phyloP scores from a whole-genome alignment of 2,329 filamentous ascomycete genomes.

The Paraconiothyrium brasiliense region DNA sequence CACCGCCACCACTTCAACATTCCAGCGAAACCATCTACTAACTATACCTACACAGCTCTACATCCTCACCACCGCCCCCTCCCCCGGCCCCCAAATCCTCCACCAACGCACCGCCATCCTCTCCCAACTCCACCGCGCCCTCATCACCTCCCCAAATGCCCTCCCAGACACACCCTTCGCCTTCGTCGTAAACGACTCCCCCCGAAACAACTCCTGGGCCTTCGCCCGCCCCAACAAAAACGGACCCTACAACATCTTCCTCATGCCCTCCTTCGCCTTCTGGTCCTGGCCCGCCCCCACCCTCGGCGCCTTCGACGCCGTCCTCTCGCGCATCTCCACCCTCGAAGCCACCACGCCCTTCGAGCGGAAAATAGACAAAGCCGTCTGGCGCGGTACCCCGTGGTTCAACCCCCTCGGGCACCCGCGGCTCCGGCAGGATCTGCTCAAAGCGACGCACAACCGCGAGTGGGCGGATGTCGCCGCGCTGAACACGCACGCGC shows the following conservation, averaged over 20 bases:
- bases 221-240: slow-evolving; percentile 28
- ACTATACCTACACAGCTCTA: slow-evolving; percentile 21
- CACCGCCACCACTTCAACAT: neutral
- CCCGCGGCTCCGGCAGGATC: slow-evolving; percentile 27
- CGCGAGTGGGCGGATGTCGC: slow-evolving; percentile 33
- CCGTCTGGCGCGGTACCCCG: slow-evolving; percentile 32
- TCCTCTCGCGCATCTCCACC: slow-evolving; percentile 18
- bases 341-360: slow-evolving; percentile 21
- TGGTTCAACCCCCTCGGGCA: slow-evolving; percentile 33
- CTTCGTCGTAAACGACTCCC: slow-evolving; percentile 31
- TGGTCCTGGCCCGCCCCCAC: slow-evolving; percentile 24
- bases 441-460: slow-evolving; percentile 25
- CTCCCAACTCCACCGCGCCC: slow-evolving; percentile 26
- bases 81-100: slow-evolving; percentile 22
- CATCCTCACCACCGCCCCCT: slow-evolving; percentile 25
- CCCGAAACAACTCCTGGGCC: slow-evolving; percentile 30
- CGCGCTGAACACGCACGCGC: slow-evolving; percentile 16
- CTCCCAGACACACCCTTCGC: slow-evolving; percentile 29
- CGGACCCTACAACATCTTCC: slow-evolving; percentile 23
- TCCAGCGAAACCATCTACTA: neutral
- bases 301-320: slow-evolving; percentile 23
- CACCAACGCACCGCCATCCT: slow-evolving; percentile 33
- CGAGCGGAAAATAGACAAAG: slow-evolving; percentile 26
- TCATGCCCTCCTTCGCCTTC: slow-evolving; percentile 34
- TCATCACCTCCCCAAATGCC: slow-evolving; percentile 21